These are phyloP conservation scores for Talaromyces thailandensis DNA, from an alignment of 495 filamentous ascomycete genomes.

Conservation along the genomic window DNA sequence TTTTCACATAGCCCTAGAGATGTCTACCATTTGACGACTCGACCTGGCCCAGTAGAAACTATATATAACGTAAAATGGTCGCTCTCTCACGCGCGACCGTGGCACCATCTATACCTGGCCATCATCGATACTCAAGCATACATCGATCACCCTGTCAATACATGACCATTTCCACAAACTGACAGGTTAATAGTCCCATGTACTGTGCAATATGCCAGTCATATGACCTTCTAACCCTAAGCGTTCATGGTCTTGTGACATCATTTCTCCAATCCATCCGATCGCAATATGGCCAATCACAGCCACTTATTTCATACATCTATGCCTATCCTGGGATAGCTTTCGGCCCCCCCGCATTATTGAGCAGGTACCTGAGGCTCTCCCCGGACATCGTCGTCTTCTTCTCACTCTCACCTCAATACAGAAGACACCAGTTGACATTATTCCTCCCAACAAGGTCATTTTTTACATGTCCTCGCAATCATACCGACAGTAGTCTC, in stretches of 20 bases:
- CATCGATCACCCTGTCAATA: too few relatives aligned
- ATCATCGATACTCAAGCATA: too few relatives aligned
- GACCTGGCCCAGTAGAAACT: too few relatives aligned
- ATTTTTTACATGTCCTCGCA: background rate
- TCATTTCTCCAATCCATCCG: background rate
- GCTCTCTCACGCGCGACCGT: too few relatives aligned
- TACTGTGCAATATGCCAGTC: too few relatives aligned
- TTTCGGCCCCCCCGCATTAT: background rate
- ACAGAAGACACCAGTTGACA: background rate
- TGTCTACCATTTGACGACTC: too few relatives aligned
- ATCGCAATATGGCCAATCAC: background rate
- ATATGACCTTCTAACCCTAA: background rate
- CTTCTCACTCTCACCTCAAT: background rate
- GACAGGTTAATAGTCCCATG: too few relatives aligned
- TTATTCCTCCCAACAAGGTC: background rate
- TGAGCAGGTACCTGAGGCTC: background rate
- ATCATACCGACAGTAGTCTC: background rate
- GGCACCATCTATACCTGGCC: too few relatives aligned
- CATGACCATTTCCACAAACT: too few relatives aligned
- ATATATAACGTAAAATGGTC: too few relatives aligned
- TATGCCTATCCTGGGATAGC: background rate
- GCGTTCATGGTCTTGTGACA: background rate
- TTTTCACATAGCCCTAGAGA: too few relatives aligned
- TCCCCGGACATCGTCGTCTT: background rate
- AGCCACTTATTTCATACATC: background rate